phyloP scores from a whole-genome alignment of 371 early-diverging fungal genomes.

The Lichtheimia ornata region DNA sequence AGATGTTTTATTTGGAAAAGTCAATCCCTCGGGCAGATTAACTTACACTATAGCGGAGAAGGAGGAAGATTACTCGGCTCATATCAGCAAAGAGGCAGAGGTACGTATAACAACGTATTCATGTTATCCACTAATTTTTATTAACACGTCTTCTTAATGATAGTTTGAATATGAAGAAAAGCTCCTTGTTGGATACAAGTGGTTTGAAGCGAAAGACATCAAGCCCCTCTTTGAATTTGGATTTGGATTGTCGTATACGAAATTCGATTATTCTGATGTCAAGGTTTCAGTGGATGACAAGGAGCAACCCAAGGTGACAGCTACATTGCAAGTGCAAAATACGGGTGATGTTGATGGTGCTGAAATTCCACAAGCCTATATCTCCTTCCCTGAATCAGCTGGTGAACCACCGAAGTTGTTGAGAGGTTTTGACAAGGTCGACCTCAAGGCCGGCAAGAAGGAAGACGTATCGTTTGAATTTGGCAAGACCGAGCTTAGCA shows the following conservation, averaged over 20 bases:
- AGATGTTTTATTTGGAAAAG: conserved; percentile 54
- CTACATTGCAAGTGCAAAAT: conserved; percentile 41
- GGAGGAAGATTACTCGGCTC: conserved; percentile 36
- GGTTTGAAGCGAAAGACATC: conserved; percentile 43
- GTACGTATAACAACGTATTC: background rate
- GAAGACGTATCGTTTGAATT: conserved; percentile 25
- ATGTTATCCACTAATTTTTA: no score
- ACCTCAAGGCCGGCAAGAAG: conserved; percentile 18
- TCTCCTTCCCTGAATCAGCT: conserved; percentile 40
- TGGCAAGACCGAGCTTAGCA: conserved; percentile 26
- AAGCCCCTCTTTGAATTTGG: conserved; percentile 56
- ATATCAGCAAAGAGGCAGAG: conserved; percentile 30
- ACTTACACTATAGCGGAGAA: conserved; percentile 48
- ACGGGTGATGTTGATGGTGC: conserved; percentile 45
- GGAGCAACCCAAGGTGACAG: conserved; percentile 6
- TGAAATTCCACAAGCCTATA: conserved; percentile 54
- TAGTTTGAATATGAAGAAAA: conserved; percentile 50
- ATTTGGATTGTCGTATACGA: conserved; percentile 58
- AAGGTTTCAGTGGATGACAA: background rate
- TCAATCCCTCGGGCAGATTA: conserved; percentile 57
- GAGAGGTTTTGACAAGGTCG: conserved; percentile 48
- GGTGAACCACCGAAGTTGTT: conserved; percentile 45
- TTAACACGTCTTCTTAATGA: background rate
- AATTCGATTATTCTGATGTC: conserved; percentile 37
- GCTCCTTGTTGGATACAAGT: conserved; percentile 51